Base-by-base conservation (phyloP, 2,329 filamentous ascomycete genomes). In the Pseudovirgaria hyperparasitica region DNA sequence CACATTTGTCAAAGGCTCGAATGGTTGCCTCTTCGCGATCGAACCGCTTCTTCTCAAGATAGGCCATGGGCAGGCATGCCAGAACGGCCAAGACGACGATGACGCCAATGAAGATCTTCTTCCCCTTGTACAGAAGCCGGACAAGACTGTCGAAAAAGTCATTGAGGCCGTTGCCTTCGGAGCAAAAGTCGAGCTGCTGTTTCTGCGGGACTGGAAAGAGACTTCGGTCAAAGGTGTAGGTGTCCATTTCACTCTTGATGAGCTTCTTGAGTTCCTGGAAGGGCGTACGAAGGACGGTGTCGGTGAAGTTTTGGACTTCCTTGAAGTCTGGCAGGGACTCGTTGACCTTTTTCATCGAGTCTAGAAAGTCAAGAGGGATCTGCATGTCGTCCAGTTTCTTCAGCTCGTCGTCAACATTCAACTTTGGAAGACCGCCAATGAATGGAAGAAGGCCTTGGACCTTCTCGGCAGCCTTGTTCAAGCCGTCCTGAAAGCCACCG, bases 201-300 rank as follows among this genome's bases (percentile, higher is more conserved):
- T 92, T 93, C 41, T 76, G 60, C 2, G 90, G 85, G 3, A 93
- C 67, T 0, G 86, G 84, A 41, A 98, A 87, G 7, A 78, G 55
- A 9, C 71, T 70, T 10, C 74, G 67, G 48, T 94, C 73, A 48
- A 96, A 92, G 17, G 63, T 67, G 62, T 85, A 96, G 35, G 62
- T 67, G 26, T 72, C 69, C 43, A 90, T 69, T 18, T 67, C 74
- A 9, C 74, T 58, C 38, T 84, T 78, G 43, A 98, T 68, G 24
- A 79, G 60, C 35, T 67, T 60, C 52, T 80, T 82, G 43, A 94
- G 72, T 34, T 82, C 61, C 41, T 87, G 68, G 51, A 98, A 96
- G 0, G 90, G 90, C 1, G 76, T 57, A 2, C 73, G 65, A 29
- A 96, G 77, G 21, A 80, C 71, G 29, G 67, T 66, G 39, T 81